Percentiles rank a stretch among this genome's conserved stretches.
Evolutionary conservation across 495 filamentous ascomycete genomes (phyloP).

Genomic region (Halenospora varia): DNA sequence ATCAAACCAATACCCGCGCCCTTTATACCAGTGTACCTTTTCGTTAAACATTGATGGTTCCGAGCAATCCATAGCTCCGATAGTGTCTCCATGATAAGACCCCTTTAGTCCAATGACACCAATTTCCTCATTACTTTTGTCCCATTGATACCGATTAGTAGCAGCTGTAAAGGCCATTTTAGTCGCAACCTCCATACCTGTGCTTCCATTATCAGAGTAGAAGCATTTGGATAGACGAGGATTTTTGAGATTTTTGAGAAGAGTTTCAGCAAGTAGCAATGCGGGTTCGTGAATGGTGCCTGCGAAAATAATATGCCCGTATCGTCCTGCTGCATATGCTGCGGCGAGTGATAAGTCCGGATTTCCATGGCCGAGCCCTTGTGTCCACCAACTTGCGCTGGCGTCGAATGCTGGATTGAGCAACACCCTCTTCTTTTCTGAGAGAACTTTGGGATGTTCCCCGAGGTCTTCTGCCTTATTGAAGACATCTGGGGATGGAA

Average conservation of each 20-base stretch:
- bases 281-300: slow-evolving; percentile 69
- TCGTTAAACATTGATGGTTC: slow-evolving; percentile 70
- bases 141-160: slow-evolving; percentile 59
- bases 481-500: no score
- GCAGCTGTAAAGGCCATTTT: slow-evolving; percentile 74
- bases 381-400: slow-evolving; percentile 84
- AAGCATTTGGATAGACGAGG: slow-evolving; percentile 62
- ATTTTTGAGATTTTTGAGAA: slow-evolving; percentile 54
- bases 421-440: slow-evolving; percentile 23
- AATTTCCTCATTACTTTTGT: slow-evolving; percentile 45
- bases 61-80: slow-evolving; percentile 75
- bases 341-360: slow-evolving; percentile 61
- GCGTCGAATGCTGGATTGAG: slow-evolving; percentile 67
- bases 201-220: slow-evolving; percentile 77
- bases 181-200: slow-evolving; percentile 72
- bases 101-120: slow-evolving; percentile 68
- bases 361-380: slow-evolving; percentile 74
- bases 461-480: no score
- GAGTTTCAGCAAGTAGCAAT: slow-evolving; percentile 53
- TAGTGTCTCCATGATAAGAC: slow-evolving; percentile 78
- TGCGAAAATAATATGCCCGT: slow-evolving; percentile 83
- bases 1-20: slow-evolving; percentile 71
- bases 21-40: slow-evolving; percentile 76
- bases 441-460: no score
- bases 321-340: slow-evolving; percentile 75